Base-by-base conservation (phyloP, 192 early-diverging fungal genomes). In the Backusella luteola region DNA sequence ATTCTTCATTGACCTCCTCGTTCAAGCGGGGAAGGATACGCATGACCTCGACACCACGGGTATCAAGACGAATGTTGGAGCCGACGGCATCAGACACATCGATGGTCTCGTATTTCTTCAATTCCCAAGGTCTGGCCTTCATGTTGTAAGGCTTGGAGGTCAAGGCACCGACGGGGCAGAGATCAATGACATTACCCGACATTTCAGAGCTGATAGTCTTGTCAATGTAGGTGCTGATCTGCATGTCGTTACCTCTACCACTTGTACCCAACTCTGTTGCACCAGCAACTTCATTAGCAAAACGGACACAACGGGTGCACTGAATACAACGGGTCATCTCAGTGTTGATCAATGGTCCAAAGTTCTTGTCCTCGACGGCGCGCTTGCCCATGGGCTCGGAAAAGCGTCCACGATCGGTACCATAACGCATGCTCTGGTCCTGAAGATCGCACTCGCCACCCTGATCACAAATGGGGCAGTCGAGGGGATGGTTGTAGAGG, bases 371-470 rank as follows among this genome's bases (percentile, higher is more conserved):
- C 84, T 97, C 98, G 6, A 95, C 94, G 17, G 98, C 95, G 78
- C 98, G 95, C 87, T 99, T 99, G 68, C 92, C 95, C 36, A 81
- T 85, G 46, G 89, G 80, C 85, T 97, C 96, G 49, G 84, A 42
- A 83, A 96, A 96, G 76, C 98, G 92, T 41, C 94, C 93, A 76
- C 98, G 93, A 81, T 99, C 98, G 21, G 89, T 88, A 67, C 98
- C 98, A 81, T 95, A 99, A 77, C 98, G 92, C 81, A 99, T 92
- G 39, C 91, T 92, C 88, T 99, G 98, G 85, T 99, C 98, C 86
- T 99, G 98, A 69, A 99, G 86, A 85, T 99, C 98, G 81, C 98
- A 99, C 86, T 99, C 98, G 66, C 96, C 98, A 84, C 98, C 98
- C 83, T 99, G 98, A 83, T 99, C 98, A 81, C 98, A 99, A 77